Conservation (phyloP, 192 early-diverging fungal species). For the Coemansia sp. region DNA sequence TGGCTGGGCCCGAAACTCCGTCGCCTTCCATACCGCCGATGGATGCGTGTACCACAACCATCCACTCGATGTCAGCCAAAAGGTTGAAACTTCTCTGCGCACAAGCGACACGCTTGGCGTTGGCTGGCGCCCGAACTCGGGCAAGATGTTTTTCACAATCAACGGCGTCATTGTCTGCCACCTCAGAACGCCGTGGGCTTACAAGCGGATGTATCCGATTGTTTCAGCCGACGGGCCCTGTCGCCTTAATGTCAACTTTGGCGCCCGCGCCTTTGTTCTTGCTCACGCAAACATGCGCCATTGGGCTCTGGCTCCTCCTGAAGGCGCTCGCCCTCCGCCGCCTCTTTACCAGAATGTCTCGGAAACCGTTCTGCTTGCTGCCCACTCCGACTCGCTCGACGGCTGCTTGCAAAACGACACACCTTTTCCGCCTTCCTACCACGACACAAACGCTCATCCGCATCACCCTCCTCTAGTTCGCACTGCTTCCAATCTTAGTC, state of each 20-base stretch:
- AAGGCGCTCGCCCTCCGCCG: constrained; percentile 46
- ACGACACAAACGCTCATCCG: constrained; percentile 1
- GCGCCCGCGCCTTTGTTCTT: constrained; percentile 49
- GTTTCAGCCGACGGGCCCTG: constrained; percentile 53
- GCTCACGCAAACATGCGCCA: constrained; percentile 50
- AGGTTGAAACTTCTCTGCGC: constrained; percentile 42
- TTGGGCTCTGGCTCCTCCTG: constrained; percentile 48
- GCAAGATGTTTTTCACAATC: constrained; percentile 71
- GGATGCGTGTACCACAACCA: constrained; percentile 65
- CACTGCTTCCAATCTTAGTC: not conserved
- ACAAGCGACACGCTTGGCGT: constrained; percentile 72
- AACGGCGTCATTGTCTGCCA: constrained; percentile 67
- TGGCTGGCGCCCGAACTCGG: constrained; percentile 69
- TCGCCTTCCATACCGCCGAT: constrained; percentile 65
- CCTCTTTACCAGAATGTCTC: constrained; percentile 60
- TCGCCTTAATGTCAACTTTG: constrained; percentile 40
- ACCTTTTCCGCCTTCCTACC: constrained; percentile 26
- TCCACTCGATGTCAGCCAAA: constrained; percentile 58
- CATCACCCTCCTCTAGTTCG: not conserved
- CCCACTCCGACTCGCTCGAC: not conserved
- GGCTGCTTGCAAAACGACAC: not conserved
- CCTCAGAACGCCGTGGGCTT: constrained; percentile 62
- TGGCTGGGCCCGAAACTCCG: constrained; percentile 72
- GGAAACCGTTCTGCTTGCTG: constrained; percentile 62
- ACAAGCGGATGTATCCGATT: constrained; percentile 62